Evolutionary conservation across 2,329 filamentous ascomycete species (phyloP).

Genomic region (Aspergillaceae sp.): DNA sequence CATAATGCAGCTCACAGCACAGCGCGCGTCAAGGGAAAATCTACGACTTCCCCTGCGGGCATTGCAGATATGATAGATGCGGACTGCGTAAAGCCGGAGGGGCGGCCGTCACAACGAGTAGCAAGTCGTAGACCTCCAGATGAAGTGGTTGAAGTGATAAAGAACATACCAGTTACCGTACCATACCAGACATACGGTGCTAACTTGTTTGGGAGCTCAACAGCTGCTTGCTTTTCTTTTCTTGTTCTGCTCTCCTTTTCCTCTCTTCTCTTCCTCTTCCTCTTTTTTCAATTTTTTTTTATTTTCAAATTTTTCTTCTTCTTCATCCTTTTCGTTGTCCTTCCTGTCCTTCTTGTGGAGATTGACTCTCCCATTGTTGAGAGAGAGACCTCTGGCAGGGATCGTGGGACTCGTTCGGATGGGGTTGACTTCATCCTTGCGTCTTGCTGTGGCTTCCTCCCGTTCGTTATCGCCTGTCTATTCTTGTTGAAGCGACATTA

Average conservation of each 20-base stretch:
- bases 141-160: neutral
- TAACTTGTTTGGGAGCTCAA: conserved; percentile 1
- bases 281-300: conserved; percentile 7
- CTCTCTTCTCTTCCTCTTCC: conserved; percentile 7
- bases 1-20: too few relatives aligned
- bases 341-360: conserved; percentile 4
- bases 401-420: conserved; percentile 14
- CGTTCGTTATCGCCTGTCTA: neutral
- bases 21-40: too few relatives aligned
- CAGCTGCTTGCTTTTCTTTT: conserved; percentile 7
- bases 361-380: conserved; percentile 13
- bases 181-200: conserved; percentile 7
- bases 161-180: neutral
- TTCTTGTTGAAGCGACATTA: neutral
- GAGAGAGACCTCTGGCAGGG: conserved; percentile 17
- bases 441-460: neutral
- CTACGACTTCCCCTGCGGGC: neutral
- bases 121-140: neutral
- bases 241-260: conserved; percentile 8
- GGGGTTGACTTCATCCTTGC: conserved; percentile 2
- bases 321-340: conserved; percentile 1
- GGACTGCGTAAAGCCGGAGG: neutral
- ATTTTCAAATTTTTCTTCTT: conserved; percentile 7
- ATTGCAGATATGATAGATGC: neutral
- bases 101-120: neutral